Conservation (phyloP, 345 rosid species). For the Citrus australasica region DNA sequence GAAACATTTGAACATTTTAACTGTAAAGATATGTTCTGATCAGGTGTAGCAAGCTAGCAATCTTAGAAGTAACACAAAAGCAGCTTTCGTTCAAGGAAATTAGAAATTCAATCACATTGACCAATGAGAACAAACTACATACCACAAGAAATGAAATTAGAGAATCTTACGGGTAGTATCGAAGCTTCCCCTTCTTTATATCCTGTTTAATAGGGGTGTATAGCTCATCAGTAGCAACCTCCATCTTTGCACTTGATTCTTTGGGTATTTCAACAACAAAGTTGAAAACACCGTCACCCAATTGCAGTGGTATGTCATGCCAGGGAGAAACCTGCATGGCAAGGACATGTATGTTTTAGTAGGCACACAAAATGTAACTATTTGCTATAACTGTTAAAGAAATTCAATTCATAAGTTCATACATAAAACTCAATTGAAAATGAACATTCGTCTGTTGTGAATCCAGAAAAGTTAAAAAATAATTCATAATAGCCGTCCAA, state of each 20-base stretch:
- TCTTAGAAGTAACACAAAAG: not conserved
- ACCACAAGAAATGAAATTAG: not conserved
- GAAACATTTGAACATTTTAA: not conserved
- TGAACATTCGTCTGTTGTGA: not conserved
- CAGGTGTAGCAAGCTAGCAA: not conserved
- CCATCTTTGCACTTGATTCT: constrained; percentile 96
- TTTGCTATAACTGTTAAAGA: not conserved
- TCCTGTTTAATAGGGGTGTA: constrained; percentile 96
- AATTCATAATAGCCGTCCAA: not conserved
- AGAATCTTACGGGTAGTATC: constrained; percentile 65
- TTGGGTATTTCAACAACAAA: constrained; percentile 87
- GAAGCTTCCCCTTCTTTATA: constrained; percentile 66
- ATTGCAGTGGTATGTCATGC: constrained; percentile 85
- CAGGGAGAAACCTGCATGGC: constrained; percentile 78
- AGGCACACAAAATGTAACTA: not conserved
- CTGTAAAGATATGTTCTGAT: not conserved
- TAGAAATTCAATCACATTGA: not conserved
- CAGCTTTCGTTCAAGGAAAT: not conserved
- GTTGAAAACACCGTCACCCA: constrained; percentile 84
- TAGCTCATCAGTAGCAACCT: constrained; percentile 89
- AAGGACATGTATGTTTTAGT: not conserved
- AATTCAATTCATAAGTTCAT: not conserved
- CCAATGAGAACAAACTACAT: not conserved
- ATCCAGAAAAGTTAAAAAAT: not conserved
- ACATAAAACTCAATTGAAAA: not conserved